phyloP scores from a whole-genome alignment of 495 filamentous ascomycete species.

The Daldinia vernicosa region DNA sequence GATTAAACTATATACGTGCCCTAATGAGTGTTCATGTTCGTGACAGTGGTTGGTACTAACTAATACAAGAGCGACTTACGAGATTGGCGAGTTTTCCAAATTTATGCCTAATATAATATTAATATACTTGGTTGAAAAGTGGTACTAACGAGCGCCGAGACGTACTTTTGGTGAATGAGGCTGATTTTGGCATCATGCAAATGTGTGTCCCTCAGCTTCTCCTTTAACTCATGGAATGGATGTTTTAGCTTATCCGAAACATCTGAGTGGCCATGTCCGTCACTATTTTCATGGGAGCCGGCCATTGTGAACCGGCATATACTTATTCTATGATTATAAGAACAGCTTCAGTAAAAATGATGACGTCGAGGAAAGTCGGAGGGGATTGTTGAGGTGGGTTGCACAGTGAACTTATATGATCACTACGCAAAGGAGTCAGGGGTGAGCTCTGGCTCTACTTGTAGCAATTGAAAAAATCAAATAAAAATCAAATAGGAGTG shows the following conservation, averaged over 20 bases:
- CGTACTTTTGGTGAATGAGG: constrained; percentile 60
- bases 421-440: neutral
- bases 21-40: constrained; percentile 13
- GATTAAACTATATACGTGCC: constrained; percentile 67
- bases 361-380: neutral
- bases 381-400: neutral
- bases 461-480: neutral
- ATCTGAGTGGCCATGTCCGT: constrained; percentile 29
- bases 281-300: constrained; percentile 27
- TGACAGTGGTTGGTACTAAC: neutral
- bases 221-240: constrained; percentile 54
- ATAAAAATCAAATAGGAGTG: too few species aligned
- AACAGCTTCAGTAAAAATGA: neutral
- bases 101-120: constrained; percentile 53
- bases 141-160: neutral
- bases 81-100: constrained; percentile 65
- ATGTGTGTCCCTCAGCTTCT: constrained; percentile 58
- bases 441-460: neutral
- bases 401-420: neutral
- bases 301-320: constrained; percentile 14
- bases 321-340: neutral
- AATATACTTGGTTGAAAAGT: neutral
- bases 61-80: constrained; percentile 38
- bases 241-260: constrained; percentile 47
- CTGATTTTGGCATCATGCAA: constrained; percentile 59